phyloP scores from a whole-genome alignment of 495 filamentous ascomycete species.

The Peziza echinospora region DNA sequence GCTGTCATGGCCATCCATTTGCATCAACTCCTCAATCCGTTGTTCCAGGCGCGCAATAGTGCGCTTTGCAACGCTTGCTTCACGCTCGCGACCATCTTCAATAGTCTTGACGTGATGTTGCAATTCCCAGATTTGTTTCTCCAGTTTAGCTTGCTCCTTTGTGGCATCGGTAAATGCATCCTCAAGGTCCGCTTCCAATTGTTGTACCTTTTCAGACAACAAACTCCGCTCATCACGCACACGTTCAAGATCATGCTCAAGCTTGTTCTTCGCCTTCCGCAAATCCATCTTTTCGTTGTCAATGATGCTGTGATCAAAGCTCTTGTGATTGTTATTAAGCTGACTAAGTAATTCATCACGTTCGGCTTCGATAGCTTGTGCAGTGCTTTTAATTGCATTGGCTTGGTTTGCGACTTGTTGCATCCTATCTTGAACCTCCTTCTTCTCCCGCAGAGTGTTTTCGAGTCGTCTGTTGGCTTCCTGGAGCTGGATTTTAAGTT shows the following conservation, averaged over 20 bases:
- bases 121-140: slow-evolving; percentile 16
- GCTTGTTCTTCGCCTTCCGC: slow-evolving; percentile 28
- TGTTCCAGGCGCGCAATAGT: slow-evolving; percentile 17
- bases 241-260: slow-evolving; percentile 33
- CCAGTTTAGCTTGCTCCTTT: slow-evolving; percentile 19
- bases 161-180: slow-evolving; percentile 18
- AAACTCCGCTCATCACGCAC: slow-evolving; percentile 29
- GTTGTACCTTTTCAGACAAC: slow-evolving; percentile 27
- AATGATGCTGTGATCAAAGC: slow-evolving; percentile 26
- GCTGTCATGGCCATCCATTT: slow-evolving; percentile 20
- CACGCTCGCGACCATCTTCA: slow-evolving; percentile 27
- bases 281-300: slow-evolving; percentile 37
- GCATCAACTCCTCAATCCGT: slow-evolving; percentile 20
- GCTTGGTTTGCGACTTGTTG: slow-evolving; percentile 38
- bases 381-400: slow-evolving; percentile 30
- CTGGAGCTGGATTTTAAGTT: slow-evolving; percentile 17
- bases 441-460: slow-evolving; percentile 23
- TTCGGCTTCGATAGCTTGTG: slow-evolving; percentile 36
- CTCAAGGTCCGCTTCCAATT: slow-evolving; percentile 21
- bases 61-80: slow-evolving; percentile 28
- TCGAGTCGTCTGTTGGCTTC: slow-evolving; percentile 18
- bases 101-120: slow-evolving; percentile 18
- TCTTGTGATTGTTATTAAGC: slow-evolving; percentile 26
- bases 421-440: slow-evolving; percentile 40
- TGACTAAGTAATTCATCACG: slow-evolving; percentile 39